phyloP scores from a whole-genome alignment of 2,329 filamentous ascomycete species.

The Talaromyces sp. region DNA sequence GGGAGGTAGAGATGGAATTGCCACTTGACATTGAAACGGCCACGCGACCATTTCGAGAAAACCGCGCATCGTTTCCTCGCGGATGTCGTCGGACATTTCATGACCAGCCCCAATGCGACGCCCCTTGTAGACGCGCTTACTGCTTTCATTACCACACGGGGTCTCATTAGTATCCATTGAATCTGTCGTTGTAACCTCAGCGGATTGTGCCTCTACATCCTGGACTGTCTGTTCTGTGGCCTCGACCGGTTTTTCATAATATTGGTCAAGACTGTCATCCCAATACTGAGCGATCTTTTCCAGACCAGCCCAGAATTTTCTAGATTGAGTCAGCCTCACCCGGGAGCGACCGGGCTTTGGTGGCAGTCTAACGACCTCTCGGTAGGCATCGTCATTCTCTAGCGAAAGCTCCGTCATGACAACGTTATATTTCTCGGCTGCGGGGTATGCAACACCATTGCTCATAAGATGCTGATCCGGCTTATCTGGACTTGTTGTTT shows the following conservation, averaged over 20 bases:
- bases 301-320: conserved; percentile 57
- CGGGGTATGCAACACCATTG: conserved; percentile 46
- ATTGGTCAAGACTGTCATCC: conserved; percentile 56
- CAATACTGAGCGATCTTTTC: conserved; percentile 58
- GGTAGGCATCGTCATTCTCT: conserved; percentile 54
- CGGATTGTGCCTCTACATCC: neutral
- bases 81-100: conserved; percentile 55
- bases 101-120: conserved; percentile 52
- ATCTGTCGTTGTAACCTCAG: neutral
- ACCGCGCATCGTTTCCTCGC: conserved; percentile 50
- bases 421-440: conserved; percentile 44
- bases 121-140: conserved; percentile 47
- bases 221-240: conserved; percentile 9
- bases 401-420: conserved; percentile 48
- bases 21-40: conserved; percentile 53
- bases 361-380: conserved; percentile 47
- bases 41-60: conserved; percentile 55
- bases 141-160: conserved; percentile 1
- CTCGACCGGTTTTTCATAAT: conserved; percentile 37
- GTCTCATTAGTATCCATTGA: conserved; percentile 7
- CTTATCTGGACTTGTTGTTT: conserved; percentile 13
- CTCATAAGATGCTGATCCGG: conserved; percentile 33
- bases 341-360: conserved; percentile 41
- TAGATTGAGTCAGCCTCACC: conserved; percentile 49
- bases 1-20: conserved; percentile 42